Base-by-base conservation (phyloP, 177 flowering plant species). In the Telopea speciosissima region DNA sequence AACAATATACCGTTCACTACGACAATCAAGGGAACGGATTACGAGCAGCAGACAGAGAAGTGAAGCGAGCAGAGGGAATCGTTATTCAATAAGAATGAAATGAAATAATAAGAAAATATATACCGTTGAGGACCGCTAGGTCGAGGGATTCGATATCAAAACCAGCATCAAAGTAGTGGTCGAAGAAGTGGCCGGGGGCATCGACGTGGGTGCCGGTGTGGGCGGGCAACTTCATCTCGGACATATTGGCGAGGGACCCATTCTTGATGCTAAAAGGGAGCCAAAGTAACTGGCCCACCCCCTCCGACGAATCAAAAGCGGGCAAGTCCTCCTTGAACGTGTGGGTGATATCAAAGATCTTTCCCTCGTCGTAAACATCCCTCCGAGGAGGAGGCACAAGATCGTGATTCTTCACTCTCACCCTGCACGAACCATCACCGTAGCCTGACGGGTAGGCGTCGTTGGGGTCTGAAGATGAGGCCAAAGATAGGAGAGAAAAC, bases 141-240 rank as follows among this genome's bases (percentile, higher is more conserved):
- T 92, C 91, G 25, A 93, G 96, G 12, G 95, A 83, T 56, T 93
- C 98, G 24, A 89, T 90, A 68, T 93, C 98, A 60, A 89, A 90
- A 3, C 97, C 95, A 26, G 93, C 95, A 68, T 93, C 92, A 31
- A 85, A 88, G 72, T 93, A 93, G 31, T 87, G 86, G 72, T 93
- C 90, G 65, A 69, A 86, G 68, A 93, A 80, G 62, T 93, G 98
- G 0, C 93, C 95, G 3, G 98, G 97, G 23, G 97, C 85, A 65
- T 93, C 95, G 25, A 91, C 92, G 68, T 93, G 98, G 6, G 98
- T 93, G 19, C 98, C 98, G 21, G 90, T 83, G 77, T 93, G 98
- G 25, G 86, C 59, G 8, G 85, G 83, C 70, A 93, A 42, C 83
- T 87, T 90, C 86, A 91, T 81, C 84, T 83, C 90, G 11, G 97